Base-by-base conservation (phyloP, 2,329 filamentous ascomycete genomes). In the Alternaria gaisen region DNA sequence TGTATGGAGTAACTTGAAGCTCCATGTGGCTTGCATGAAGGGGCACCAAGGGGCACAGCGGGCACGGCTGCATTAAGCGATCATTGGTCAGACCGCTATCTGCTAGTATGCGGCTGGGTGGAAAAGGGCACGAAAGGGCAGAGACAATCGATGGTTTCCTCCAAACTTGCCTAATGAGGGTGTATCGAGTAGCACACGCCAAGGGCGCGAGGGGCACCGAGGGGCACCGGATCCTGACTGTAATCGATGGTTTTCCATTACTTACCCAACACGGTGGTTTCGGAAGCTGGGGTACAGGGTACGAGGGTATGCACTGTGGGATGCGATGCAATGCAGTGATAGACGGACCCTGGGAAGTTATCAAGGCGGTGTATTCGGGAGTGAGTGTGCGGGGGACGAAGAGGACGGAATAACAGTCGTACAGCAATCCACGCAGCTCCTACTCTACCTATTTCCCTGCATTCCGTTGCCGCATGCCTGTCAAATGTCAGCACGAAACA, bases 41-140 rank as follows among this genome's bases (percentile, higher is more conserved):
- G 41, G 41, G 53, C 44, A 42, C 26, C 11, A 48, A 32, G 53
- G 44, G 43, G 26, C 53, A 56, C 47, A 38, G 47, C 32, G 40
- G 38, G 48, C 30, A 32, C 40, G 20, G 38, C 43, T 30, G n/a
- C 22, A 11, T 28, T 36, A 10, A 18, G 53, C 32, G 24, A n/a
- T 32, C 16, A 53, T 53, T 58, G 30, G 56, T 26, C 24, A 22
- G 30, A 48, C 20, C 30, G 1, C 28, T n/a, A 36, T 41, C 38
- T n/a, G 38, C 18, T 41, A 22, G 11, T 18, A 14, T 41, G 46
- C 16, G 12, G 48, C 32, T 20, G 48, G 28, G 38, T 53, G 24
- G 24, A 42, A 58, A 58, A 53, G 55, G 55, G 55, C 55, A 58
- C 55, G 32, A 55, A 55, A 53, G 50, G 50, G 38, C 40, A 52